These are phyloP conservation scores for Usnea hakonensis DNA, from an alignment of 495 filamentous ascomycete genomes.

Conservation along the genomic window DNA sequence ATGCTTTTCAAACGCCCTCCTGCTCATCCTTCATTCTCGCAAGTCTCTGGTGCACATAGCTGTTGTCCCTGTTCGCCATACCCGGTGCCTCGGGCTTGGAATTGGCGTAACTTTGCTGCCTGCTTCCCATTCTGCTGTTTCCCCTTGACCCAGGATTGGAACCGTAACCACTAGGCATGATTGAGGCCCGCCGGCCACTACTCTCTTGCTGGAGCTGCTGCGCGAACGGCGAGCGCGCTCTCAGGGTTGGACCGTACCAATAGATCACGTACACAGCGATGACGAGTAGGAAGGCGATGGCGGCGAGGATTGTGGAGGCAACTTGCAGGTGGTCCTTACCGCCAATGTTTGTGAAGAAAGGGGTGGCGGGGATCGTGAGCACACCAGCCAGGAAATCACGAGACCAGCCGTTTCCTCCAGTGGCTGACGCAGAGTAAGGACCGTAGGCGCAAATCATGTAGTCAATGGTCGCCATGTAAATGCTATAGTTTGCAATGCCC, in stretches of 20 bases:
- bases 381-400: slow-evolving; percentile 79
- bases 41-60: slow-evolving; percentile 11
- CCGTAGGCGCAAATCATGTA: slow-evolving; percentile 69
- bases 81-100: not conserved
- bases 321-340: slow-evolving; percentile 53
- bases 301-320: slow-evolving; percentile 65
- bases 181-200: slow-evolving; percentile 36
- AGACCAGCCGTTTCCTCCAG: slow-evolving; percentile 65
- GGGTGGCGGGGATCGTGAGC: slow-evolving; percentile 64
- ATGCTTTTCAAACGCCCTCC: not conserved
- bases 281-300: slow-evolving; percentile 62
- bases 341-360: slow-evolving; percentile 53
- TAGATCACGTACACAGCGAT: slow-evolving; percentile 70
- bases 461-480: slow-evolving; percentile 72
- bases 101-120: slow-evolving; percentile 14
- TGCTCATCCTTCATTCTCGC: slow-evolving; percentile 3
- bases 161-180: slow-evolving; percentile 28
- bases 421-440: slow-evolving; percentile 64
- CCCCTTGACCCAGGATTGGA: slow-evolving; percentile 8
- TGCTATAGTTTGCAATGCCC: slow-evolving; percentile 61
- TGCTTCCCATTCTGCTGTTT: slow-evolving; percentile 10
- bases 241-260: slow-evolving; percentile 61
- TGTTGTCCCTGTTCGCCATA: slow-evolving; percentile 1
- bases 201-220: slow-evolving; percentile 54
- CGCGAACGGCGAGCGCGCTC: slow-evolving; percentile 65